Percentiles rank a stretch among this genome's conserved stretches.
Conservation (phyloP, 140 eudicot species). For the Flaveria floridana region DNA sequence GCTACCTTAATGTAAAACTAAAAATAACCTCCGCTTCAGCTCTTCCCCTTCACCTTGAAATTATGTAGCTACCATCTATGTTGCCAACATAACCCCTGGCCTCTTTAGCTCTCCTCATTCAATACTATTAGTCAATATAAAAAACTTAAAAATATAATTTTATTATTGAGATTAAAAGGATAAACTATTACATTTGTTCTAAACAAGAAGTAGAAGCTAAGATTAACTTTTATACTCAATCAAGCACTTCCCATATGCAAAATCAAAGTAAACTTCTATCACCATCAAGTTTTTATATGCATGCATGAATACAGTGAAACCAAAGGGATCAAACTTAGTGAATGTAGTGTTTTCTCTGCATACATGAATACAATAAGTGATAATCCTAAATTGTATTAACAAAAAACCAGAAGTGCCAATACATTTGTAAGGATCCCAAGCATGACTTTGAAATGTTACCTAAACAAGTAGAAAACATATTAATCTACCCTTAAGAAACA, state of each 20-base stretch:
- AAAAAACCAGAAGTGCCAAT: conserved; percentile 47
- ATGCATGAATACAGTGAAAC: too few species aligned
- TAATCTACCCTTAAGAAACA: not conserved
- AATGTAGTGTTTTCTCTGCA: too few species aligned
- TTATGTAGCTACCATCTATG: too few species aligned
- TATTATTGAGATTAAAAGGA: not conserved
- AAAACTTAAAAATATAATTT: not conserved
- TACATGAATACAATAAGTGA: too few species aligned
- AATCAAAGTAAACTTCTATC: conserved; percentile 3
- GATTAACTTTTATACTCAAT: not conserved
- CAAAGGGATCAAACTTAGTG: too few species aligned
- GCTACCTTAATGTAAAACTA: too few species aligned
- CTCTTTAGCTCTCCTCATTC: too few species aligned
- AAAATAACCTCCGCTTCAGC: too few species aligned
- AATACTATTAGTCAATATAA: too few species aligned
- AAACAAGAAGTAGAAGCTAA: not conserved
- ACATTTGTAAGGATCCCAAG: conserved; percentile 94
- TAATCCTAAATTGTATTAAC: too few species aligned
- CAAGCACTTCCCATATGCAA: conserved; percentile 2
- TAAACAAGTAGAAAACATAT: conserved; percentile 17
- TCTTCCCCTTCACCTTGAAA: too few species aligned
- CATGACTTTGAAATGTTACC: conserved; percentile 59
- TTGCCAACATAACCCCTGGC: too few species aligned
- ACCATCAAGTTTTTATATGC: not conserved
- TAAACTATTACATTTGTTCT: not conserved